Conservation (phyloP, 2,329 filamentous ascomycete species). For the Sclerotinia minor region DNA sequence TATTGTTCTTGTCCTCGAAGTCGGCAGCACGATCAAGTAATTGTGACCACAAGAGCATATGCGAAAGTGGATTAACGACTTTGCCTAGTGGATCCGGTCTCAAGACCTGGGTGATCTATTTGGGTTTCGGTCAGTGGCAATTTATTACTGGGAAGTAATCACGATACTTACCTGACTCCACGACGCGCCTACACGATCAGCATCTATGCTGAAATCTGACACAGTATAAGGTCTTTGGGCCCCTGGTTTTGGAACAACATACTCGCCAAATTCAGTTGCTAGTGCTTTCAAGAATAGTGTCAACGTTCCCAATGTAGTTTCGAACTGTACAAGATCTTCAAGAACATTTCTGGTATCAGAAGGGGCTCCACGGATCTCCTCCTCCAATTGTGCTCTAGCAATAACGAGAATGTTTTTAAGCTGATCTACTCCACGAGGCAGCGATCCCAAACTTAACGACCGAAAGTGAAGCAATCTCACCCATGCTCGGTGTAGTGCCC, state of each 20-base stretch:
- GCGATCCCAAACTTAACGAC: constrained; percentile 19
- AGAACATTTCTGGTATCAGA: neutral
- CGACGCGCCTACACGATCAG: constrained; percentile 7
- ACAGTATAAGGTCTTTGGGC: neutral
- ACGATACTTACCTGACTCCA: constrained; percentile 15
- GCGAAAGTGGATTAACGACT: neutral
- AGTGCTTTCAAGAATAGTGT: constrained; percentile 6
- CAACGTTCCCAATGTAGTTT: constrained; percentile 1
- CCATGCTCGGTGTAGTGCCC: constrained; percentile 28
- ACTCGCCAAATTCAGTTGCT: constrained; percentile 7
- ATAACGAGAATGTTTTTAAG: constrained; percentile 19
- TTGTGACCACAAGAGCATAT: constrained; percentile 25
- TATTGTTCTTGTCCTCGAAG: constrained; percentile 28
- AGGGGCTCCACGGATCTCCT: constrained; percentile 17
- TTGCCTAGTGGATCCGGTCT: neutral
- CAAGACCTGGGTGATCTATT: constrained; percentile 14
- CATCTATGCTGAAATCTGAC: constrained; percentile 16
- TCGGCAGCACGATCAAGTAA: constrained; percentile 38
- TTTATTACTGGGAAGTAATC: neutral
- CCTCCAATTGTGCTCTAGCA: constrained; percentile 14
- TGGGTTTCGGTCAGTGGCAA: neutral
- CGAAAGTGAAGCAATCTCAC: constrained; percentile 30
- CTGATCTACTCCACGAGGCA: constrained; percentile 12
- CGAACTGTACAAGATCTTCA: neutral
- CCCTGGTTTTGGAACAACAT: constrained; percentile 2